Conservation (phyloP, 139 green algal genomes). For the Pseudopediastrum boryanum region DNA sequence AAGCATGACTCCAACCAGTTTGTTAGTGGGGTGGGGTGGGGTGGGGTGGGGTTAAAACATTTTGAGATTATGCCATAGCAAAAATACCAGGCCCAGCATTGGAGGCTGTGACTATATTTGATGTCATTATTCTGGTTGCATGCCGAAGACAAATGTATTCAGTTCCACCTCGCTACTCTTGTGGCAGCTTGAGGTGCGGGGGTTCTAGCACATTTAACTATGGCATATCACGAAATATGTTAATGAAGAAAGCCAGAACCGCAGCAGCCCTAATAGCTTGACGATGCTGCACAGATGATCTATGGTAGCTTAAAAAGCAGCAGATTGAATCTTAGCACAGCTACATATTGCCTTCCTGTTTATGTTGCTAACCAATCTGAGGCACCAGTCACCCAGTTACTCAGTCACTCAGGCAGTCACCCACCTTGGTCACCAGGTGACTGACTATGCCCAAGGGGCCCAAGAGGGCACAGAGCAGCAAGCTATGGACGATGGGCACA, state of each 20-base stretch:
- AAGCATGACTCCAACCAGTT: neutral
- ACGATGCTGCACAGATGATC: neutral
- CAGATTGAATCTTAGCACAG: neutral
- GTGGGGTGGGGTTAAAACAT: neutral
- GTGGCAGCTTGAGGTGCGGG: too few species aligned
- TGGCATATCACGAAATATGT: too few species aligned
- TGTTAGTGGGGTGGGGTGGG: neutral
- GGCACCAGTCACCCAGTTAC: neutral
- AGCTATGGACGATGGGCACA: constrained; percentile 47
- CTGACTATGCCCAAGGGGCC: constrained; percentile 58
- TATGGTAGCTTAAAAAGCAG: neutral
- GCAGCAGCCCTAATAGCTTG: neutral
- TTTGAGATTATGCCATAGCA: neutral
- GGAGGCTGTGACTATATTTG: too few species aligned
- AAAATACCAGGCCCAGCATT: too few species aligned
- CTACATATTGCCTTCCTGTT: neutral
- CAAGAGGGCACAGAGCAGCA: constrained; percentile 56
- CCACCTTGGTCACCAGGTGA: constrained; percentile 53
- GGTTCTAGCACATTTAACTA: too few species aligned
- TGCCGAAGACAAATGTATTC: too few species aligned
- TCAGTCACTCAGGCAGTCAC: neutral
- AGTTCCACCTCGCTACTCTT: too few species aligned
- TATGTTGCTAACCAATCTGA: neutral
- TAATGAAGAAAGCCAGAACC: too few species aligned
- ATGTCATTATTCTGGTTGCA: too few species aligned